These are phyloP conservation scores for Daedalea quercina DNA, from an alignment of 768 basidiomycete genomes.

Conservation along the genomic window DNA sequence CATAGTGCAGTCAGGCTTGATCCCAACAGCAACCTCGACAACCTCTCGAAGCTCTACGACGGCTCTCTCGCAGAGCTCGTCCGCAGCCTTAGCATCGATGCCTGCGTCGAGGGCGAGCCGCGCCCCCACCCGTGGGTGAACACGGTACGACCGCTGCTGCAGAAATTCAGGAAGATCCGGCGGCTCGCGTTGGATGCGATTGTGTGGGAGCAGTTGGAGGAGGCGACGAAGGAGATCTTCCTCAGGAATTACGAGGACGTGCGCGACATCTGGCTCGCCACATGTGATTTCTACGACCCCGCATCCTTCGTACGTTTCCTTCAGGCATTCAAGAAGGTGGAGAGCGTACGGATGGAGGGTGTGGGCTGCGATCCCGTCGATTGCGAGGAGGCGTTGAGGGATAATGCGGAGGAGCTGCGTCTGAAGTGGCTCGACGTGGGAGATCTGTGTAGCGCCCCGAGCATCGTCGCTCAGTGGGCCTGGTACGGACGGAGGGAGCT, in stretches of 20 bases:
- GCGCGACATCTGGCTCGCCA: not conserved
- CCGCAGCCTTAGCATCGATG: conserved; percentile 4
- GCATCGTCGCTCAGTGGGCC: not conserved
- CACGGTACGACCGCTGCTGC: not conserved
- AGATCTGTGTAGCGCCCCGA: not conserved
- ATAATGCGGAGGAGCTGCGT: not conserved
- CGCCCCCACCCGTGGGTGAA: not conserved
- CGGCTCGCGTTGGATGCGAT: conserved; percentile 2
- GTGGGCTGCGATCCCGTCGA: not conserved
- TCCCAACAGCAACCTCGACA: not conserved
- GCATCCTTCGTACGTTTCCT: not conserved
- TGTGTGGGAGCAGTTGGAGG: not conserved
- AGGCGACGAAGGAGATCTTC: not conserved
- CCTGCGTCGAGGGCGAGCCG: not conserved
- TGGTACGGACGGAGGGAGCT: not conserved
- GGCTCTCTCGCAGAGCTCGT: not conserved
- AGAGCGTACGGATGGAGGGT: not conserved
- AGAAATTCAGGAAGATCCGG: not conserved
- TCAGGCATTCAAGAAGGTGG: not conserved
- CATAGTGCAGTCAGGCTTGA: not conserved
- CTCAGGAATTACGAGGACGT: not conserved
- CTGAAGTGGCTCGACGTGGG: not conserved
- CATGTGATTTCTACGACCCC: conserved; percentile 1
- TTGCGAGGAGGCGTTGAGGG: not conserved
- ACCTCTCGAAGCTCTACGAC: conserved; percentile 1